These are phyloP conservation scores for Diddensiella santjacobensis DNA, from an alignment of 805 yeast genomes.

Conservation along the genomic window DNA sequence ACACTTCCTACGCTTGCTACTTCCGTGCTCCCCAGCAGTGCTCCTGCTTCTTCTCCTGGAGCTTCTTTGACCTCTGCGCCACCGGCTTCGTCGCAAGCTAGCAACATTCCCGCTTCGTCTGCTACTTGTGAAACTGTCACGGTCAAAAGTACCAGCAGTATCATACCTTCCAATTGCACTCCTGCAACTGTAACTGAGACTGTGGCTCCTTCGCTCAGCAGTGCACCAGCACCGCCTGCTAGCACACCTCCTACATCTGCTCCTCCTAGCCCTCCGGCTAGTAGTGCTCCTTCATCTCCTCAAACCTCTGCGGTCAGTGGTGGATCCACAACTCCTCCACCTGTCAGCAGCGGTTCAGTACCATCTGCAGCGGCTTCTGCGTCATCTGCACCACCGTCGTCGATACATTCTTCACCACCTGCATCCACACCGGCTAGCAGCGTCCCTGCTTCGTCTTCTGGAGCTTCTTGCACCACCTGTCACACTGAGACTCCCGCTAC, in stretches of 20 bases:
- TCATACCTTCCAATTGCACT: slow-evolving; percentile 1
- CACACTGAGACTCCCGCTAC: not conserved
- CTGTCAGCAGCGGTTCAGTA: not conserved
- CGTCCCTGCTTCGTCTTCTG: not conserved
- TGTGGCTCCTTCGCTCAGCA: slow-evolving; percentile 3
- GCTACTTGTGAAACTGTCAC: slow-evolving; percentile 1
- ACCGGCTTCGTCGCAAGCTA: no score
- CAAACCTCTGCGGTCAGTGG: not conserved
- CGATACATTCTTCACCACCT: no score
- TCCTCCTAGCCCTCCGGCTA: not conserved
- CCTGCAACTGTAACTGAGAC: not conserved
- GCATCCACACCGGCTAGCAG: no score
- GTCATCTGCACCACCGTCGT: no score
- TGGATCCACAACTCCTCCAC: not conserved
- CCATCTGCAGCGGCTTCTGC: not conserved
- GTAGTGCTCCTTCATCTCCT: no score
- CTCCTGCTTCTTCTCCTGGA: no score
- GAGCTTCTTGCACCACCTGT: not conserved
- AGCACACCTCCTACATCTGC: not conserved
- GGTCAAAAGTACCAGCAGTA: not conserved
- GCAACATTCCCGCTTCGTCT: no score
- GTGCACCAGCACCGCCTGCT: not conserved
- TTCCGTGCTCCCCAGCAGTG: no score
- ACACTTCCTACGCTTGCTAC: no score
- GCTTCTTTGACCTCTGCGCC: no score